Evolutionary conservation across 1,284 basidiomycete genomes (phyloP).

Genomic region (Rhodotorula sp.): DNA sequence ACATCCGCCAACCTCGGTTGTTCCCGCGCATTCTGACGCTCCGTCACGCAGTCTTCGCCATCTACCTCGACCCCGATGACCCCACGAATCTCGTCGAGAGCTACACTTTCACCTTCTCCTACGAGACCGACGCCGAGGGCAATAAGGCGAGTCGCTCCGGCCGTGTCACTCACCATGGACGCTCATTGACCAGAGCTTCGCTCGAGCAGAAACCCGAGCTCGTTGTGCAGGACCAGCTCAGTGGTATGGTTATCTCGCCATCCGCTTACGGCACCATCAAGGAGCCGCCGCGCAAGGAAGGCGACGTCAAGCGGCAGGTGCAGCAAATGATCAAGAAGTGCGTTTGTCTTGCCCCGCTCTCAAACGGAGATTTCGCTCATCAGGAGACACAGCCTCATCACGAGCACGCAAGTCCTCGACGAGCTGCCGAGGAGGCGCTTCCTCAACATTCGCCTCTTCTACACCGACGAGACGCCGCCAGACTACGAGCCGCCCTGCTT

Average conservation of each 20-base stretch:
- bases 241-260: conserved; percentile 26
- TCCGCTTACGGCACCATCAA: background rate
- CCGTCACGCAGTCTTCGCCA: conserved; percentile 60
- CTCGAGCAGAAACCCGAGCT: conserved; percentile 29
- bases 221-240: conserved; percentile 36
- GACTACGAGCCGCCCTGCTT: conserved; percentile 42
- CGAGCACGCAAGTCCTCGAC: conserved; percentile 73
- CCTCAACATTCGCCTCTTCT: conserved; percentile 79
- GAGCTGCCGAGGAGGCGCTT: conserved; percentile 70
- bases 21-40: background rate
- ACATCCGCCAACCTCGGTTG: too few species aligned
- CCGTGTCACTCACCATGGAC: background rate
- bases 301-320: conserved; percentile 32
- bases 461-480: conserved; percentile 68
- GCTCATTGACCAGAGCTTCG: background rate
- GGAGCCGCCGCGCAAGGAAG: conserved; percentile 15
- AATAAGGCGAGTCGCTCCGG: conserved; percentile 12
- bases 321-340: conserved; percentile 41
- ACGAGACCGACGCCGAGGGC: conserved; percentile 27
- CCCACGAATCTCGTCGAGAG: conserved; percentile 43
- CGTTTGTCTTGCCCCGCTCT: background rate
- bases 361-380: background rate
- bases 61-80: conserved; percentile 60
- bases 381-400: conserved; percentile 62
- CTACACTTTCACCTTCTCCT: conserved; percentile 42